These are phyloP conservation scores for Aquilaria agallochum DNA, from an alignment of 441 rosid genomes.

Conservation along the genomic window DNA sequence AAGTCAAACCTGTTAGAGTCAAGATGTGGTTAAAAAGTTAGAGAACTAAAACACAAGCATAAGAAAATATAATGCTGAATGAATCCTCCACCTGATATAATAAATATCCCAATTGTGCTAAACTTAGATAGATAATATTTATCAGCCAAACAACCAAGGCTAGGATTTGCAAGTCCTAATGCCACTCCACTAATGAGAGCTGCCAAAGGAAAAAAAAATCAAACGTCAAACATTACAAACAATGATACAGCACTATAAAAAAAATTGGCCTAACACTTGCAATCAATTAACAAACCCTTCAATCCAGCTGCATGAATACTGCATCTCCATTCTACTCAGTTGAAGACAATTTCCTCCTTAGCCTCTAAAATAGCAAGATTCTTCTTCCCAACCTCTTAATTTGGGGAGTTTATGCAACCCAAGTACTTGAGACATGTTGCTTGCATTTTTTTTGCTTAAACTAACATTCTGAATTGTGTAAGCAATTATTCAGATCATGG, in stretches of 20 bases:
- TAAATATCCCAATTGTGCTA: constrained; percentile 75
- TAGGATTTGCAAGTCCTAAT: constrained; percentile 83
- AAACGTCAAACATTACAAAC: constrained; percentile 1
- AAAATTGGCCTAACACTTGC: background rate
- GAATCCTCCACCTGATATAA: constrained; percentile 61
- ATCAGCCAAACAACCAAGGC: constrained; percentile 83
- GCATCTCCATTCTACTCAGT: background rate
- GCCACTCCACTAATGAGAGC: constrained; percentile 86
- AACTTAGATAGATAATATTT: constrained; percentile 66
- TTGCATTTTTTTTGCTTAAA: too few species aligned
- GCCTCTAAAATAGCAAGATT: background rate
- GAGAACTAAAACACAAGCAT: background rate
- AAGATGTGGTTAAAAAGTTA: constrained; percentile 2
- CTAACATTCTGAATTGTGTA: too few species aligned
- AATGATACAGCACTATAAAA: constrained; percentile 1
- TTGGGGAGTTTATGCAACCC: too few species aligned
- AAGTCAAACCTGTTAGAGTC: constrained; percentile 57
- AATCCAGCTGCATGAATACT: background rate
- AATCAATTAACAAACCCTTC: background rate
- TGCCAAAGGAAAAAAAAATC: constrained; percentile 26
- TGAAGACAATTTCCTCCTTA: background rate
- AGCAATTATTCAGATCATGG: too few species aligned
- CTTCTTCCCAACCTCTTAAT: too few species aligned
- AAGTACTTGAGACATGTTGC: too few species aligned
- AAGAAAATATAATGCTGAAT: constrained; percentile 7